phyloP scores from a whole-genome alignment of 352 stramenopile genomes.

The Pilasporangium apinafurcum region DNA sequence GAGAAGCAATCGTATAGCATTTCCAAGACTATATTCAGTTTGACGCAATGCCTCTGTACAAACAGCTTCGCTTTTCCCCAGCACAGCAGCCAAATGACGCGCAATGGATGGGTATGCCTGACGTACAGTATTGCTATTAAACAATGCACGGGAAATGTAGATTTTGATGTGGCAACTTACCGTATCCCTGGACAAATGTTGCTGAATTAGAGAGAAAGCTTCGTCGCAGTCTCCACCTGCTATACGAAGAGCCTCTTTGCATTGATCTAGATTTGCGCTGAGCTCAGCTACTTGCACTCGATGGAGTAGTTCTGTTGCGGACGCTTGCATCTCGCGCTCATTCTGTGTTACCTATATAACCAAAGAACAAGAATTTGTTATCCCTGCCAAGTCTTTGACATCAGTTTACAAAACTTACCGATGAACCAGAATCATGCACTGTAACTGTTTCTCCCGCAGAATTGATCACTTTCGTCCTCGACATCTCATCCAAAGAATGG shows the following conservation, averaged over 20 bases:
- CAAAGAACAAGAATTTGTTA: not conserved
- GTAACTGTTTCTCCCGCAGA: constrained; percentile 11
- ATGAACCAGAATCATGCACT: not conserved
- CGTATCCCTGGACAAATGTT: constrained; percentile 4
- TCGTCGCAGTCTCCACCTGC: constrained; percentile 21
- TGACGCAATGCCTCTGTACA: constrained; percentile 55
- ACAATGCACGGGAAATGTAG: not conserved
- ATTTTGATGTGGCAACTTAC: too few relatives aligned
- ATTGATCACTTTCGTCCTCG: constrained; percentile 23
- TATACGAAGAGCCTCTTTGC: constrained; percentile 30
- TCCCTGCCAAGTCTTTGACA: not conserved
- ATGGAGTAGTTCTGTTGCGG: constrained; percentile 11
- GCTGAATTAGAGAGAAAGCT: constrained; percentile 9
- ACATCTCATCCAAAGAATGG: constrained; percentile 20
- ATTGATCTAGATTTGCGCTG: constrained; percentile 16
- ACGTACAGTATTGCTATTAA: not conserved
- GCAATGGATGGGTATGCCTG: constrained; percentile 30
- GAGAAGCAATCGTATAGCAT: constrained; percentile 53
- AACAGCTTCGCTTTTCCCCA: constrained; percentile 37
- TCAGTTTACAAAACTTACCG: not conserved
- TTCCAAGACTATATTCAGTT: constrained; percentile 39
- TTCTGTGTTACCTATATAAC: not conserved
- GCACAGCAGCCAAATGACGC: constrained; percentile 36
- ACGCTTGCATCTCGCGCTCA: not conserved
- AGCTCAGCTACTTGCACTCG: constrained; percentile 24